Conservation (phyloP, 805 yeast genomes). For the Torulaspora delbrueckii region DNA sequence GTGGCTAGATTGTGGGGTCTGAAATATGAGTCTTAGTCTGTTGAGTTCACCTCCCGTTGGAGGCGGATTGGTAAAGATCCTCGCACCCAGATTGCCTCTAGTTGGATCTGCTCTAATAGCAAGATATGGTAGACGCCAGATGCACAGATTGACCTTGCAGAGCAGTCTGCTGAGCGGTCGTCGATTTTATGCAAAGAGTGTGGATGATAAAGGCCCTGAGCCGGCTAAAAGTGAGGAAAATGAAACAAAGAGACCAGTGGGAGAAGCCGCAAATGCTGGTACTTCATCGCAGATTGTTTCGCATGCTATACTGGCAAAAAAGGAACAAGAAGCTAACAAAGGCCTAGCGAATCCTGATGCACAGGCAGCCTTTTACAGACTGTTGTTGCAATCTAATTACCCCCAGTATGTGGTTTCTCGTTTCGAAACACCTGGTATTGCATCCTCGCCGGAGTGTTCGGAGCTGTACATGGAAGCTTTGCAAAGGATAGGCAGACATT, state of each 20-base stretch:
- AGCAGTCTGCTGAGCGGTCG: constrained; percentile 7
- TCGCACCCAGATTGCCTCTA: constrained; percentile 6
- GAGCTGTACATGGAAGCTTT: constrained; percentile 76
- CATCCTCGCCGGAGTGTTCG: constrained; percentile 73
- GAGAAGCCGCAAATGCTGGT: not conserved
- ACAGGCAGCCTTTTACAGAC: constrained; percentile 81
- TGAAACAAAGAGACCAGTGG: not conserved
- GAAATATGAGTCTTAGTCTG: constrained; percentile 11
- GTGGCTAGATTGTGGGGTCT: not conserved
- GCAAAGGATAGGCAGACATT: constrained; percentile 66
- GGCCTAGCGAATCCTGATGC: constrained; percentile 60
- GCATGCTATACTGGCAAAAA: constrained; percentile 46
- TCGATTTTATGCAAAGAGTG: constrained; percentile 13
- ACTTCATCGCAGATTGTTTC: constrained; percentile 15
- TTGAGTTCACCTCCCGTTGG: constrained; percentile 11
- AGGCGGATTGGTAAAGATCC: constrained; percentile 8
- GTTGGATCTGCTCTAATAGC: constrained; percentile 4
- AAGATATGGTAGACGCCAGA: not conserved
- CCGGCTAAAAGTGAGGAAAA: not conserved
- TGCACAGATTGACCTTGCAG: not conserved
- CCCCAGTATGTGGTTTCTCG: constrained; percentile 97
- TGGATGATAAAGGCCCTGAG: constrained; percentile 1
- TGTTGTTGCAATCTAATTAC: constrained; percentile 70
- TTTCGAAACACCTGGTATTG: constrained; percentile 91
- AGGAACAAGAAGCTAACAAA: constrained; percentile 84